These are phyloP conservation scores for Pascua guehoae DNA, from an alignment of 1,284 basidiomycete species.

Conservation along the genomic window DNA sequence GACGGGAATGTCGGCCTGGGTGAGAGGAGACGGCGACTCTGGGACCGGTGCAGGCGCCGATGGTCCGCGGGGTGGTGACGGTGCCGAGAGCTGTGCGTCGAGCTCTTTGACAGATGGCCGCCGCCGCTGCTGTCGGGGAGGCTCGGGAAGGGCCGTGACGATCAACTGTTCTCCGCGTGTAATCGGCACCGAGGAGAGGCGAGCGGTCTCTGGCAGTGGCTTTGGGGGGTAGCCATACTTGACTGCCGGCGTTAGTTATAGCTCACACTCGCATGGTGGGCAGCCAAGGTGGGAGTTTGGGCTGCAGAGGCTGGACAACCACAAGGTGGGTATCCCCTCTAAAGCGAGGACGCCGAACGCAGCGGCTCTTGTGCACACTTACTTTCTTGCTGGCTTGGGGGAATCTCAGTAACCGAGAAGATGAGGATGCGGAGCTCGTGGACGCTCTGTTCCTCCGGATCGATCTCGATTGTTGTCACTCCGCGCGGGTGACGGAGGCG, in stretches of 20 bases:
- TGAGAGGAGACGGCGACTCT: slow-evolving; percentile 8
- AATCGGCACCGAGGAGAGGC: slow-evolving; percentile 70
- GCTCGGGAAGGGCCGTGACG: slow-evolving; percentile 55
- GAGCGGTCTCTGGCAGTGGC: slow-evolving; percentile 64
- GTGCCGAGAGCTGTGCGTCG: slow-evolving; percentile 33
- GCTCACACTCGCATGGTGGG: not conserved
- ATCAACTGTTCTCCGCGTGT: slow-evolving; percentile 76
- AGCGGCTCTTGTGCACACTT: slow-evolving; percentile 47
- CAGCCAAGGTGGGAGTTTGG: not conserved
- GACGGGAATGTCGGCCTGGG: slow-evolving; percentile 18
- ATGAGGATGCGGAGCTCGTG: slow-evolving; percentile 70
- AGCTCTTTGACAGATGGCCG: slow-evolving; percentile 36
- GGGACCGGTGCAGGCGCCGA: slow-evolving; percentile 6
- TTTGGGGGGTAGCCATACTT: slow-evolving; percentile 80
- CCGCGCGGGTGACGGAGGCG: slow-evolving; percentile 77
- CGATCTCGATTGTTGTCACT: slow-evolving; percentile 67
- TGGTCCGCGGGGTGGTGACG: slow-evolving; percentile 19
- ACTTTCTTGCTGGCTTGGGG: slow-evolving; percentile 72
- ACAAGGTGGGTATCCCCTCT: no score
- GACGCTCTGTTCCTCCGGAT: slow-evolving; percentile 57
- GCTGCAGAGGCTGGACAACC: no score
- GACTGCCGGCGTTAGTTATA: slow-evolving; percentile 54
- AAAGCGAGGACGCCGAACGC: no score
- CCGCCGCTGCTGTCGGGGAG: slow-evolving; percentile 14
- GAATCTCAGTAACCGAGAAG: slow-evolving; percentile 63